Percentiles rank a stretch among this genome's conserved stretches.
Evolutionary conservation across 2,329 filamentous ascomycete species (phyloP).

Genomic region (Aspergillus fumigatus): DNA sequence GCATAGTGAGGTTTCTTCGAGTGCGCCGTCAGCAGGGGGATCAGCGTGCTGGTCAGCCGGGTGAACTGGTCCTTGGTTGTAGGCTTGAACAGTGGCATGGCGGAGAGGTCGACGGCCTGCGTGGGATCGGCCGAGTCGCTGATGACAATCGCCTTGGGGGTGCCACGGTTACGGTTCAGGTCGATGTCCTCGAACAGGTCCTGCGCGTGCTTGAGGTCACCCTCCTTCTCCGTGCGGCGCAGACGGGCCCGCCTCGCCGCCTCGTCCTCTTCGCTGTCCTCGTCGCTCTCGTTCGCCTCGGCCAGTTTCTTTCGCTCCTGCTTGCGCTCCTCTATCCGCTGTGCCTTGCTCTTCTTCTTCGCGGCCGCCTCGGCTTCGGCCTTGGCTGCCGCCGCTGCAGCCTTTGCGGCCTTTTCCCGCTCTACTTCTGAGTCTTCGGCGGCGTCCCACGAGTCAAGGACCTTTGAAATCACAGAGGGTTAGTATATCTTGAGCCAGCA

Average conservation of each 20-base stretch:
- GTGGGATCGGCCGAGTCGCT: constrained; percentile 68
- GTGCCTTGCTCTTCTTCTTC: constrained; percentile 81
- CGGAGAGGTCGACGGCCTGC: constrained; percentile 73
- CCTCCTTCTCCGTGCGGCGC: constrained; percentile 74
- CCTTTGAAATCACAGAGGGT: constrained; percentile 45
- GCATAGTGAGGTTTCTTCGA: constrained; percentile 85
- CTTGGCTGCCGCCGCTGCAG: constrained; percentile 78
- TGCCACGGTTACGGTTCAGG: constrained; percentile 62
- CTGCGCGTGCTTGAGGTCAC: constrained; percentile 83
- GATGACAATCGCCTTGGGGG: constrained; percentile 59
- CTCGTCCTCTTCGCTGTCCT: constrained; percentile 65
- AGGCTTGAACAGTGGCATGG: constrained; percentile 83
- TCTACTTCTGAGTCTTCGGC: constrained; percentile 96
- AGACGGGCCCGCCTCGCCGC: constrained; percentile 69
- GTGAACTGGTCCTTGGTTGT: constrained; percentile 82
- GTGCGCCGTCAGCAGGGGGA: constrained; percentile 69
- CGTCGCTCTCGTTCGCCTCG: constrained; percentile 54
- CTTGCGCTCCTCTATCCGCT: constrained; percentile 78
- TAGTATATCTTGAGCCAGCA: neutral
- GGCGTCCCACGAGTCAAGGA: constrained; percentile 94
- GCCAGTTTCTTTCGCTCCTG: constrained; percentile 58
- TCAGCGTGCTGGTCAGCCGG: constrained; percentile 70
- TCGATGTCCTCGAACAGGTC: constrained; percentile 79
- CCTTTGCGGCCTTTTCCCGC: constrained; percentile 89
- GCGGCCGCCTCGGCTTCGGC: constrained; percentile 83